Percentiles rank a stretch among this genome's conserved stretches.
Evolutionary conservation across 148 eudicot genomes (phyloP).

Genomic region (Rhododendron ovatum): DNA sequence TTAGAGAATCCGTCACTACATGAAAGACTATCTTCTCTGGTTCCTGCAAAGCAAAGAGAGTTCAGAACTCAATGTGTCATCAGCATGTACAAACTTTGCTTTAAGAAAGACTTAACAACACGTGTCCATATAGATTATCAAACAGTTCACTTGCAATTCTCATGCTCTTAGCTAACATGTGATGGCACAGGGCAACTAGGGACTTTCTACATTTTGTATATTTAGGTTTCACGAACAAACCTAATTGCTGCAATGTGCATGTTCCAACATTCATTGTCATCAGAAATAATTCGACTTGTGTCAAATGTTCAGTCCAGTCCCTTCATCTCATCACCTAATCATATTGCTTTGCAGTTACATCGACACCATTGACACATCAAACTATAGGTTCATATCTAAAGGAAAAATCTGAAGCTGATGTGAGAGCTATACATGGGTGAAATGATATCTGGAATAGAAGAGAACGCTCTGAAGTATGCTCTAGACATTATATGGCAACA

Average conservation of each 20-base stretch:
- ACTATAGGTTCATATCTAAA: not conserved
- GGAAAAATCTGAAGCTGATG: not conserved
- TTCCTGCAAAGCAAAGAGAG: conserved; percentile 50
- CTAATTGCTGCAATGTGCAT: not conserved
- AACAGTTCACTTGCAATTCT: not conserved
- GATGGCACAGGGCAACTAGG: not conserved
- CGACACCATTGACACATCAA: not conserved
- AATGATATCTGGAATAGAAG: not conserved
- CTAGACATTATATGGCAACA: not conserved
- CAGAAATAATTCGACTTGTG: not conserved
- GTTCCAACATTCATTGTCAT: not conserved
- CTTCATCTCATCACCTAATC: not conserved
- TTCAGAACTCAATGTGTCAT: conserved; percentile 6
- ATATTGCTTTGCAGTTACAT: not conserved
- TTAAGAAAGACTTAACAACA: not conserved
- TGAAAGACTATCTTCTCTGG: conserved; percentile 82
- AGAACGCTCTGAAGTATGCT: not conserved
- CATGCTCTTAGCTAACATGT: not conserved
- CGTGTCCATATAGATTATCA: not conserved
- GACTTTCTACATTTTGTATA: not conserved
- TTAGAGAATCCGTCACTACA: conserved; percentile 81
- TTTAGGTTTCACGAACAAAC: not conserved
- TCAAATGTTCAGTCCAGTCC: not conserved
- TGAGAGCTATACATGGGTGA: not conserved
- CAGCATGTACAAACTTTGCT: not conserved